A percentile compares a stretch with the other conserved stretches of the same genome.
Conservation (phyloP, 495 filamentous ascomycete genomes). For the Lasiosphaeria miniovina region DNA sequence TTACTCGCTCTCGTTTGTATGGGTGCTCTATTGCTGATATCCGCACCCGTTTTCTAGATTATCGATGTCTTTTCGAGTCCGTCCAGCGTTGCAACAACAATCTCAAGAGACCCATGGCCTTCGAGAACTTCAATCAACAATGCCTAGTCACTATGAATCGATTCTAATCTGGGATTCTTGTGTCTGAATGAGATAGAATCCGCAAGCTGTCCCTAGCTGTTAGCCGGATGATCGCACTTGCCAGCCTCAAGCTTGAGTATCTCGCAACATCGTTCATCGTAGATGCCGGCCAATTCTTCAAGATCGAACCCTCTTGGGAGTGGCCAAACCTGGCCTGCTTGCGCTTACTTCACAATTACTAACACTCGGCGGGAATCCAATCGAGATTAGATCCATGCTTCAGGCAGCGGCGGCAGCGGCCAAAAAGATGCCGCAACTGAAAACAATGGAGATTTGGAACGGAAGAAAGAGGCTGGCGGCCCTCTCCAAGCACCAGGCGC, state of each 20-base stretch:
- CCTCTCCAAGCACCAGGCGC: neutral
- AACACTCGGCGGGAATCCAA: conserved; percentile 21
- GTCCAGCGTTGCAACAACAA: conserved; percentile 22
- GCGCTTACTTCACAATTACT: conserved; percentile 33
- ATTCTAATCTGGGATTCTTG: conserved; percentile 15
- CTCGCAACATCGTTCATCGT: conserved; percentile 37
- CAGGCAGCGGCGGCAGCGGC: conserved; percentile 1
- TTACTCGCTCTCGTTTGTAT: conserved; percentile 11
- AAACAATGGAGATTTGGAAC: conserved; percentile 6
- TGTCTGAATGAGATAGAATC: conserved; percentile 14
- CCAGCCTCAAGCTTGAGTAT: conserved; percentile 36
- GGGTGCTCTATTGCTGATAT: conserved; percentile 12
- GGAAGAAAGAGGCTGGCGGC: conserved; percentile 3
- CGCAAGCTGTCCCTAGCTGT: conserved; percentile 24
- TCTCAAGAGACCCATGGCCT: conserved; percentile 29
- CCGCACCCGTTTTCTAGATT: conserved; percentile 14
- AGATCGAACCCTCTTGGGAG: conserved; percentile 29
- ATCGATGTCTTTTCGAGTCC: conserved; percentile 26
- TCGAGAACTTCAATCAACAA: conserved; percentile 35
- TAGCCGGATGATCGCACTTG: conserved; percentile 26
- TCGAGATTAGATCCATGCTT: conserved; percentile 29
- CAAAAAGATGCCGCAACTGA: neutral
- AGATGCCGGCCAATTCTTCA: conserved; percentile 37
- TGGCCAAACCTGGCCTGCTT: conserved; percentile 36
- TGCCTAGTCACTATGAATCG: conserved; percentile 23